Base-by-base conservation (phyloP, 2,329 filamentous ascomycete species). In the Sporothrix protearum region DNA sequence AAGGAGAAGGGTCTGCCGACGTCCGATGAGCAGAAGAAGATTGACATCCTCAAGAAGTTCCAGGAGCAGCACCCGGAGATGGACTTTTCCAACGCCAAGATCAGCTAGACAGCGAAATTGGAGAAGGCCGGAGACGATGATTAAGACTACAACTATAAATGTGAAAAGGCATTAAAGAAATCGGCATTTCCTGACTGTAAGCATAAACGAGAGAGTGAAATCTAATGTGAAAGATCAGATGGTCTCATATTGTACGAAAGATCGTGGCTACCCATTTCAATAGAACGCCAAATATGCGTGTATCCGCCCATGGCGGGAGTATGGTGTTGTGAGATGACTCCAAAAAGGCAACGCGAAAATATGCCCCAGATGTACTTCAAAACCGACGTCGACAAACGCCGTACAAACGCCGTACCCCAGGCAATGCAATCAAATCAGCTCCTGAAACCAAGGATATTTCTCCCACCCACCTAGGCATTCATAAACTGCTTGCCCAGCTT, bases 11-110 rank as follows among this genome's bases (percentile, higher is more conserved):
- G 96, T 4, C 87, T 91, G 81, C 93, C 94, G 63, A 94, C 91
- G 14, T 97, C 93, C 75, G 96, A 98, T 76, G 96, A 99, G 84
- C 90, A 97, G 86, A 93, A 94, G 86, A 98, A 98, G 87, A 82
- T 89, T 79, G 95, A 99, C 71, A 91, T 99, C 77, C 83, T 99
- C 79, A 92, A 92, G 83, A 93, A 96, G 84, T 98, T 99, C 83
- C 91, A 97, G 87, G 85, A 84, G 68, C 89, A 97, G 81, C 88
- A 90, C 76, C 88, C 88, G 0, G 89, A 91, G 82, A 88, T 92
- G 86, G 89, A 92, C 79, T 91, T 92, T 77, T 88, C 84, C 79
- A 91, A 91, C 64, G 89, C 89, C 74, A 89, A 91, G 83, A 87
- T 91, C 71, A 85, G 82, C 77, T 89, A 82, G 76, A 66, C 45